Percentiles rank a stretch among this genome's conserved stretches.
phyloP scores from a whole-genome alignment of 805 yeast species.

The Metschnikowia lochheadii region DNA sequence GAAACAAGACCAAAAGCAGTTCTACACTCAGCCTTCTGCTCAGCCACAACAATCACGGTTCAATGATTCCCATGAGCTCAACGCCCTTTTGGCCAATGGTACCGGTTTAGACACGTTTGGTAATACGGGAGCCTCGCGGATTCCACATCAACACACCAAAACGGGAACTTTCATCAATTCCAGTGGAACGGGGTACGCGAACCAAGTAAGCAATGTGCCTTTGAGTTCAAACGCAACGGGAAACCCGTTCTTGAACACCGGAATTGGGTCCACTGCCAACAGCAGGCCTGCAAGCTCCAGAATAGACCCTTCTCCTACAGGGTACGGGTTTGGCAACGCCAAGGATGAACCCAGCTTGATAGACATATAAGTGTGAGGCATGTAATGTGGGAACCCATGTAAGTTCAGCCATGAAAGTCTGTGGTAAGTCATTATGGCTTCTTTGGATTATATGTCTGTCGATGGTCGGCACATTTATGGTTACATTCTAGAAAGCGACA shows the following conservation, averaged over 20 bases:
- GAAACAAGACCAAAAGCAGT: slow-evolving; percentile 2
- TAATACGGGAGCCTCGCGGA: slow-evolving; percentile 75
- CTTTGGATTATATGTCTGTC: neutral
- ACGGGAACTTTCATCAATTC: slow-evolving; percentile 80
- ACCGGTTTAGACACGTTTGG: slow-evolving; percentile 94
- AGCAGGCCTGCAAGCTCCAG: slow-evolving; percentile 34
- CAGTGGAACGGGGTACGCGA: slow-evolving; percentile 77
- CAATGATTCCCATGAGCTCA: slow-evolving; percentile 58
- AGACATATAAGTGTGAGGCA: slow-evolving; percentile 30
- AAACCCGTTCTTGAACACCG: slow-evolving; percentile 63
- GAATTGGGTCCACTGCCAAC: slow-evolving; percentile 39
- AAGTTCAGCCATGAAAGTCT: too few species aligned
- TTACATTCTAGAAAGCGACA: too few species aligned
- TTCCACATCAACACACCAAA: slow-evolving; percentile 90
- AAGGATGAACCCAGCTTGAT: slow-evolving; percentile 48
- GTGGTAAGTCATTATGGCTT: neutral
- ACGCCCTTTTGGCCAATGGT: slow-evolving; percentile 74
- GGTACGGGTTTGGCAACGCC: slow-evolving; percentile 90
- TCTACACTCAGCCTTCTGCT: slow-evolving; percentile 25
- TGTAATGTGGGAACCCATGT: too few species aligned
- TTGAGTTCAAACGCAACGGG: slow-evolving; percentile 40
- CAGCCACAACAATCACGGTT: slow-evolving; percentile 27
- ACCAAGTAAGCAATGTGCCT: slow-evolving; percentile 32
- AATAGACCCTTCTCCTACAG: slow-evolving; percentile 80
- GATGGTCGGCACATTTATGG: too few species aligned